A percentile compares a stretch with the other conserved stretches of the same genome.
Conservation (phyloP, 1,139 yeast species). For the Taphrina populina region DNA sequence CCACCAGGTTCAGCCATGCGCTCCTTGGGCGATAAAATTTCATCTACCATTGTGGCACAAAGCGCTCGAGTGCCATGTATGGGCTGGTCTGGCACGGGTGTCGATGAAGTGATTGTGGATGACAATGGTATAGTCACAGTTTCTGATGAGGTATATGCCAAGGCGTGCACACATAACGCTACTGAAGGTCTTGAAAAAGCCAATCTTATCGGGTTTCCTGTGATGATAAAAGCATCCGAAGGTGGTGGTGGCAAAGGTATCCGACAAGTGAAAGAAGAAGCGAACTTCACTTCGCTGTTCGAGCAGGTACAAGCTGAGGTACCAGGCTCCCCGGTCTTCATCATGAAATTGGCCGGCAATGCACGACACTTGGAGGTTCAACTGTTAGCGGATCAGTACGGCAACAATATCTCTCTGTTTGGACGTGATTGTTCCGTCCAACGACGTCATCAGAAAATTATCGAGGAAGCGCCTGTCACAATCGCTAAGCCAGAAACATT, state of each 20-base stretch:
- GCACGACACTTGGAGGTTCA: conserved; percentile 97
- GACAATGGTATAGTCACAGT: conserved; percentile 82
- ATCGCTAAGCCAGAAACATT: conserved; percentile 85
- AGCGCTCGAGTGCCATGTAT: conserved; percentile 97
- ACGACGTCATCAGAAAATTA: conserved; percentile 94
- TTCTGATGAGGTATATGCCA: conserved; percentile 70
- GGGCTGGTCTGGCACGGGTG: conserved; percentile 99
- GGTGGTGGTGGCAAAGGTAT: conserved; percentile 99
- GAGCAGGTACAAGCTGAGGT: conserved; percentile 91
- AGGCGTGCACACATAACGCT: conserved; percentile 84
- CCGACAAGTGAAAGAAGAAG: conserved; percentile 80
- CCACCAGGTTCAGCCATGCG: conserved; percentile 99
- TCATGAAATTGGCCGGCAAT: conserved; percentile 90
- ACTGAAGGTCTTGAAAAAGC: conserved; percentile 88
- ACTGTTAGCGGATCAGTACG: conserved; percentile 90
- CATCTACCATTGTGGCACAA: conserved; percentile 97
- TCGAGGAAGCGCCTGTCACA: conserved; percentile 96
- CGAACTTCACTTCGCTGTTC: conserved; percentile 66
- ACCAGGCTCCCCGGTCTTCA: conserved; percentile 93
- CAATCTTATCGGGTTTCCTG: conserved; percentile 84
- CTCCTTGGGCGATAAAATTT: conserved; percentile 96
- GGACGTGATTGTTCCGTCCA: conserved; percentile 98
- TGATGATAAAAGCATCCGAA: conserved; percentile 95
- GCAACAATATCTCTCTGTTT: conserved; percentile 86
- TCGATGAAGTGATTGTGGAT: conserved; percentile 73